Conservation (phyloP, 495 filamentous ascomycete species). For the Hypomontagnella monticulosa region DNA sequence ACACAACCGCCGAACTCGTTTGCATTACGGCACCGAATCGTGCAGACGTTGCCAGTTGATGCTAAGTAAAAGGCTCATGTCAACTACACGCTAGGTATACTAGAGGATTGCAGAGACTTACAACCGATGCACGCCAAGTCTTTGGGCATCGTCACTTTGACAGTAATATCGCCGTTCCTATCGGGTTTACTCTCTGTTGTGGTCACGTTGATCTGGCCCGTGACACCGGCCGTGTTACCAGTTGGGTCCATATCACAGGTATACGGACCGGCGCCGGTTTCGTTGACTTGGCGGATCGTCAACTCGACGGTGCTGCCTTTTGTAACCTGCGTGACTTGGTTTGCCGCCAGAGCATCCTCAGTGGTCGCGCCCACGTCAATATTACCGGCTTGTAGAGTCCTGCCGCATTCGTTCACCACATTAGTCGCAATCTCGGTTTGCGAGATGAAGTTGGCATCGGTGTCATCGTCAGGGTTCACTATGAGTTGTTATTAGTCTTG, state of each 20-base stretch:
- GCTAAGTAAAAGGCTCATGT: constrained; percentile 29
- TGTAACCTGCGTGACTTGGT: constrained; percentile 53
- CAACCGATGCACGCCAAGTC: constrained; percentile 51
- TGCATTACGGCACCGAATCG: constrained; percentile 64
- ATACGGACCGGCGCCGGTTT: constrained; percentile 62
- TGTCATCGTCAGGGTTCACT: constrained; percentile 52
- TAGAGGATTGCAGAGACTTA: constrained; percentile 7
- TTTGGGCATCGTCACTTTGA: constrained; percentile 54
- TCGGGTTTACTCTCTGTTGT: constrained; percentile 51
- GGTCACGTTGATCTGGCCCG: constrained; percentile 48
- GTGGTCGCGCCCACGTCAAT: constrained; percentile 63
- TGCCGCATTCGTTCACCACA: constrained; percentile 58
- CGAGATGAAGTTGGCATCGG: constrained; percentile 61
- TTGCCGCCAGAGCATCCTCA: constrained; percentile 55
- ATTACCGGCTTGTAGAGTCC: constrained; percentile 59
- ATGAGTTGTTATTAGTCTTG: neutral
- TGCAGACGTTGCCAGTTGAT: constrained; percentile 61
- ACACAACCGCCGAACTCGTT: constrained; percentile 64
- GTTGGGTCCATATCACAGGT: constrained; percentile 58
- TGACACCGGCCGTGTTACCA: constrained; percentile 50
- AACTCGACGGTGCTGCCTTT: constrained; percentile 49
- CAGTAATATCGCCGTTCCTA: constrained; percentile 53
- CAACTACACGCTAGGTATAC: neutral
- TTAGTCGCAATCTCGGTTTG: constrained; percentile 56
- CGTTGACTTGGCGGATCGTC: constrained; percentile 61